Percentiles rank a stretch among this genome's conserved stretches.
Evolutionary conservation across 441 rosid species (phyloP).

Genomic region (Pelargonium myrrhifolium): DNA sequence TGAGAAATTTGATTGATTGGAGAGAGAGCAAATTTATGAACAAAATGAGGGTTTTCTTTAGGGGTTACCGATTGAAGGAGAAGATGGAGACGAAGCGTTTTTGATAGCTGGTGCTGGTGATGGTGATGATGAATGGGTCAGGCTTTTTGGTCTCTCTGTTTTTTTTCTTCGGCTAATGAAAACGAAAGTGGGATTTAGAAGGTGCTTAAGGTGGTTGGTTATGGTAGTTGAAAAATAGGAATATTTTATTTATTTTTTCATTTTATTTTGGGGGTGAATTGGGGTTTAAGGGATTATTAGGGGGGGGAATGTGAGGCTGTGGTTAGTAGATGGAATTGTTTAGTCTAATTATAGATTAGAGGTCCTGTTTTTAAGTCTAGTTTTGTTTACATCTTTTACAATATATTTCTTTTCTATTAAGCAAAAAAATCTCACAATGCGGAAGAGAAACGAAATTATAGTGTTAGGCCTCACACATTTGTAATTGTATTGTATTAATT

Average conservation of each 20-base stretch:
- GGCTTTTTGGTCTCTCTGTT: not conserved
- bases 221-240: constrained; percentile 29
- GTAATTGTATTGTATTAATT: too few relatives aligned
- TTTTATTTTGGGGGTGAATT: not conserved
- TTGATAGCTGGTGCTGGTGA: too few relatives aligned
- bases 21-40: not conserved
- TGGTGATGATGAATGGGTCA: not conserved
- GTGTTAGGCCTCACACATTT: too few relatives aligned
- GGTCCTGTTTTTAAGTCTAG: not conserved
- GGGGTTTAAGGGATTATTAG: constrained; percentile 1
- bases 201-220: constrained; percentile 21
- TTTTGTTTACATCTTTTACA: too few relatives aligned
- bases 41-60: too few relatives aligned
- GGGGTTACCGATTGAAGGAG: too few relatives aligned
- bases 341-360: constrained; percentile 30
- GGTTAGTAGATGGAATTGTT: constrained; percentile 11
- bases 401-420: too few relatives aligned
- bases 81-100: too few relatives aligned
- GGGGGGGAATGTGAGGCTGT: constrained; percentile 10
- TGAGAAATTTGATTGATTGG: not conserved
- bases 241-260: not conserved
- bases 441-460: too few relatives aligned
- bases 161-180: too few relatives aligned
- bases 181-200: too few relatives aligned
- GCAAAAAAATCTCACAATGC: too few relatives aligned